Conservation (phyloP, 176 grass and related monocot species). For the Olyra latifolia region DNA sequence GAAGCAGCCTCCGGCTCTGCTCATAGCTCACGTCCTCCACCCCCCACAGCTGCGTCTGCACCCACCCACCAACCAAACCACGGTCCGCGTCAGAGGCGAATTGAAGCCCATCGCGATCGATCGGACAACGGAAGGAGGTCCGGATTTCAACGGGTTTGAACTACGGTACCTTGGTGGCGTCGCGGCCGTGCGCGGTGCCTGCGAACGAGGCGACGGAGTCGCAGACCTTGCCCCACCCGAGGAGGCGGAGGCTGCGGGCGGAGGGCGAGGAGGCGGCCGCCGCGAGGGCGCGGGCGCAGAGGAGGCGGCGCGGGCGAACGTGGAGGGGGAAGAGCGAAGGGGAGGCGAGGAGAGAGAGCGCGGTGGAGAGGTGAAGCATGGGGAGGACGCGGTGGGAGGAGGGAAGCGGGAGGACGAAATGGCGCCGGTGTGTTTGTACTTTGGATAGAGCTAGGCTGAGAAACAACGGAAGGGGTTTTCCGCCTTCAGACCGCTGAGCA, state of each 20-base stretch:
- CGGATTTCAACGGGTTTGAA: neutral
- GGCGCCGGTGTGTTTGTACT: constrained; percentile 18
- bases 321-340: neutral
- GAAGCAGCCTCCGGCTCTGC: constrained; percentile 55
- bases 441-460: constrained; percentile 28
- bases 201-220: constrained; percentile 60
- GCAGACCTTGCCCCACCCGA: constrained; percentile 77
- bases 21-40: constrained; percentile 68
- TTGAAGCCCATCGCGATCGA: neutral
- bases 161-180: constrained; percentile 51
- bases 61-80: neutral
- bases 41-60: constrained; percentile 56
- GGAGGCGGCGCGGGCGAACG: constrained; percentile 9
- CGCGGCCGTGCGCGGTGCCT: constrained; percentile 56
- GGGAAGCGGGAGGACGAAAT: neutral
- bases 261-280: constrained; percentile 25
- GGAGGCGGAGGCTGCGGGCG: constrained; percentile 61
- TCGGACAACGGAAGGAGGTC: neutral
- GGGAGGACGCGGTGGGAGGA: neutral
- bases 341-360: neutral
- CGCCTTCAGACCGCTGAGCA: too few species aligned
- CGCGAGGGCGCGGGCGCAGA: neutral
- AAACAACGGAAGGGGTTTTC: neutral
- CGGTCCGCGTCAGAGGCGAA: neutral
- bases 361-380: constrained; percentile 41